Conservation (phyloP, 1,284 basidiomycete genomes). For the Cutaneotrichosporon cavernicola region DNA sequence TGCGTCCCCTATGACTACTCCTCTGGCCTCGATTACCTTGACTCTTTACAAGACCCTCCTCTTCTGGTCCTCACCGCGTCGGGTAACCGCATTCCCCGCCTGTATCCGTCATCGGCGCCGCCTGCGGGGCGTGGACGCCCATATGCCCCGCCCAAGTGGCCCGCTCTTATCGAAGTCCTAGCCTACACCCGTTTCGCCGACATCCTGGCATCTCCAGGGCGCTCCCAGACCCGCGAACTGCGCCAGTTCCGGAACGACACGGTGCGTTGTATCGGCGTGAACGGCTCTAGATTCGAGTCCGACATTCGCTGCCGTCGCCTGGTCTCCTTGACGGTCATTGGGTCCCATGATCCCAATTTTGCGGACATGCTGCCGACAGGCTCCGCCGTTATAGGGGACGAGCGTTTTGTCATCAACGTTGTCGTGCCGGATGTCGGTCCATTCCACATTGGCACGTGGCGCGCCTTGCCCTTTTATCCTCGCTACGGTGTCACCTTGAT, state of each 20-base stretch:
- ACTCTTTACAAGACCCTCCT: not conserved
- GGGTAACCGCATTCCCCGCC: not conserved
- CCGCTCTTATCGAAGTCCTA: not conserved
- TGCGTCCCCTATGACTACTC: not conserved
- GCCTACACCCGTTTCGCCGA: not conserved
- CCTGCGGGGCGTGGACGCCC: not conserved
- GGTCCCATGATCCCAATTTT: not conserved
- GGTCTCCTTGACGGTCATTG: not conserved
- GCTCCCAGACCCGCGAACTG: not conserved
- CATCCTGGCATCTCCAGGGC: not conserved
- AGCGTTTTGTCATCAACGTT: not conserved
- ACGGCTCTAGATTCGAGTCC: not conserved
- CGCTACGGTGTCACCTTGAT: not conserved
- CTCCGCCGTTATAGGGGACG: too few relatives aligned
- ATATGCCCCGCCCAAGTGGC: not conserved
- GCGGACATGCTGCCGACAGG: not conserved
- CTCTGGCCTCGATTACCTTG: not conserved
- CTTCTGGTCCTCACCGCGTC: not conserved
- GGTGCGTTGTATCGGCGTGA: not conserved
- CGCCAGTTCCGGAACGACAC: not conserved
- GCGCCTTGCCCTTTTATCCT: too few relatives aligned
- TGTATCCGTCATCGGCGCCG: slow-evolving; percentile 2
- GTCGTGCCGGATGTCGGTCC: too few relatives aligned
- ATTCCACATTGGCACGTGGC: too few relatives aligned
- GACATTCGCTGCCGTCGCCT: not conserved